Percentiles rank a stretch among this genome's conserved stretches.
These are phyloP conservation scores for Exophiala calicioides DNA, from an alignment of 2,329 filamentous ascomycete species.

Conservation along the genomic window DNA sequence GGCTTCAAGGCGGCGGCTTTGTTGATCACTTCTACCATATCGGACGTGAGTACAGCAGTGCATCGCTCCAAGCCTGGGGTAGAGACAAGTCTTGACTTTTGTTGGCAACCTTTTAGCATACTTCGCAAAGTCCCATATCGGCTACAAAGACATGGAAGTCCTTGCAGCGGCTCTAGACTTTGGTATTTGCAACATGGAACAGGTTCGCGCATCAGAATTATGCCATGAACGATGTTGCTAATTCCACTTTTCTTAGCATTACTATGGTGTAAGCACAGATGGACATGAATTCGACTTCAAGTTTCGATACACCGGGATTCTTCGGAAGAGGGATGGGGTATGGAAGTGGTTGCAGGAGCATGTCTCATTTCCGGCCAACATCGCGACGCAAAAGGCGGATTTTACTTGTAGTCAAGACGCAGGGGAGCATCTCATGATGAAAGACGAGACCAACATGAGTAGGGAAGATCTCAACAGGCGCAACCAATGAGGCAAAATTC, in stretches of 20 bases:
- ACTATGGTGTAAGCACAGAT: conserved; percentile 1
- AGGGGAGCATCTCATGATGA: neutral
- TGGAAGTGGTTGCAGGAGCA: conserved; percentile 2
- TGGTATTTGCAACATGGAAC: conserved; percentile 2
- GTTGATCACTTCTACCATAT: conserved; percentile 2
- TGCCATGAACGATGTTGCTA: neutral
- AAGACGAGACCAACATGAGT: neutral
- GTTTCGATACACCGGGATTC: neutral
- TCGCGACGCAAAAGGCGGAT: conserved; percentile 1
- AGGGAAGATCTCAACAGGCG: neutral
- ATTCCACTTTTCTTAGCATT: neutral
- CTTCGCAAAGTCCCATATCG: conserved; percentile 2
- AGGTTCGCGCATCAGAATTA: neutral
- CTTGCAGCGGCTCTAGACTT: neutral
- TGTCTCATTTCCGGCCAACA: neutral
- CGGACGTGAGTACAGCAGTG: neutral
- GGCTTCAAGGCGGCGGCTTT: neutral
- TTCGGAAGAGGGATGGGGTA: neutral
- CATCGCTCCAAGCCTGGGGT: neutral
- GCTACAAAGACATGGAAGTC: conserved; percentile 2
- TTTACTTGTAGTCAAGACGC: conserved; percentile 2
- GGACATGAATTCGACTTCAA: conserved; percentile 1
- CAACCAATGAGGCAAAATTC: no score
- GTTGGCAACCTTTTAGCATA: neutral
- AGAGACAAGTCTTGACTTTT: neutral